Percentiles rank a stretch among this genome's conserved stretches.
Conservation (phyloP, 2,329 filamentous ascomycete genomes). For the Phialocephala subalpina region DNA sequence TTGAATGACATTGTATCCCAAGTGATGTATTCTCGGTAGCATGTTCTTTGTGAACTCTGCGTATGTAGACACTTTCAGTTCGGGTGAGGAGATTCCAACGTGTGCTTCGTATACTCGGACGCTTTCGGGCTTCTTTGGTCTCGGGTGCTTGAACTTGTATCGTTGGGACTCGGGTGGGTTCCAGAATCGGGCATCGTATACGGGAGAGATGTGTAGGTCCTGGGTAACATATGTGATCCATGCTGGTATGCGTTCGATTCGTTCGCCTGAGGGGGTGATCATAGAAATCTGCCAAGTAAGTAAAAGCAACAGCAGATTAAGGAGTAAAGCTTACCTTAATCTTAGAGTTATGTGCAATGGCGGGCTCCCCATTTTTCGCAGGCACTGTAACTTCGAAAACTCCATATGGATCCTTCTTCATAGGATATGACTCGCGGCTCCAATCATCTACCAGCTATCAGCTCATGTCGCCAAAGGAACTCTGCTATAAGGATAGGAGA, state of each 20-base stretch:
- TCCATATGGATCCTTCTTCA: conserved; percentile 86
- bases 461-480: conserved; percentile 22
- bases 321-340: conserved; percentile 72
- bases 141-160: conserved; percentile 85
- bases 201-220: conserved; percentile 86
- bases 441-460: conserved; percentile 72
- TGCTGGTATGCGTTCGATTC: conserved; percentile 87
- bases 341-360: conserved; percentile 93
- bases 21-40: conserved; percentile 85
- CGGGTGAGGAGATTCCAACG: conserved; percentile 94
- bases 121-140: conserved; percentile 84
- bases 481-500: conserved; percentile 23
- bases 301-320: conserved; percentile 8
- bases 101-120: conserved; percentile 98
- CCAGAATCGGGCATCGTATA: conserved; percentile 97
- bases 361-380: conserved; percentile 74
- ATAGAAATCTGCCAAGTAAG: conserved; percentile 74
- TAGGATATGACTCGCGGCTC: conserved; percentile 83
- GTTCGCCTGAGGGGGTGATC: conserved; percentile 78
- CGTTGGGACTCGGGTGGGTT: conserved; percentile 81
- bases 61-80: conserved; percentile 89
- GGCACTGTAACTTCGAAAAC: conserved; percentile 86
- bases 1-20: conserved; percentile 98
- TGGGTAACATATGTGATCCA: conserved; percentile 99
- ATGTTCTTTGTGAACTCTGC: conserved; percentile 96